Base-by-base conservation (phyloP, 768 basidiomycete species). In the Russula griseocarnosa region DNA sequence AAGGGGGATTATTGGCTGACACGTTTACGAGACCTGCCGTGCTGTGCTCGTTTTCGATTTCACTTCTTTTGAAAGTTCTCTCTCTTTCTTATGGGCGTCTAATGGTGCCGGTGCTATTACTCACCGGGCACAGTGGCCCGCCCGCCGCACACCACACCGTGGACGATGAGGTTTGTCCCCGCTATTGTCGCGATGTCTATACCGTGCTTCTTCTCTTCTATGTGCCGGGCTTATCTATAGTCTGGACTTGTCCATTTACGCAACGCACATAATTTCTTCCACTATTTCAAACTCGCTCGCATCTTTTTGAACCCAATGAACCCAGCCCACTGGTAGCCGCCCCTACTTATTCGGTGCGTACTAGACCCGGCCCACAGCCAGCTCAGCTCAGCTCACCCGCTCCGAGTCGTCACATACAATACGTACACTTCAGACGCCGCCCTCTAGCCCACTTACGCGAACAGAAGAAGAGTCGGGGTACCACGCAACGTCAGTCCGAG, bases 141-240 rank as follows among this genome's bases (percentile, higher is more conserved):
- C n/a, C n/a, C n/a, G n/a, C n/a, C n/a, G n/a, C n/a, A n/a, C n/a
- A 3, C 38, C 38, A 6, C 38, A 36, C 10, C 11, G 6, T 20
- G 0, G 20, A 46, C 20, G 18, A 52, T 52, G 50, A 30, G 50
- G 28, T 52, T 18, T 52, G 28, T 7, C n/a, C 52, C 52, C 50
- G 30, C 52, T 53, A 53, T 53, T 53, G 20, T 53, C 32, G 52
- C 52, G 52, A 53, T 53, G 52, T 34, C 20, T 34, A 20, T 18
- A 3, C 30, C 46, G n/a, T 10, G 46, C 46, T 47, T 47, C 46
- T 47, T 47, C 46, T n/a, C 46, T 47, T 47, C 49, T 50, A 24
- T 49, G 5, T 32, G 30, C 18, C 14, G 30, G 30, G 32, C 50
- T 49, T 30, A 26, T 30, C 28, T 53, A 26, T 44, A 13, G 34